Base-by-base conservation (phyloP, 371 early-diverging fungal genomes). In the Circinella minor region DNA sequence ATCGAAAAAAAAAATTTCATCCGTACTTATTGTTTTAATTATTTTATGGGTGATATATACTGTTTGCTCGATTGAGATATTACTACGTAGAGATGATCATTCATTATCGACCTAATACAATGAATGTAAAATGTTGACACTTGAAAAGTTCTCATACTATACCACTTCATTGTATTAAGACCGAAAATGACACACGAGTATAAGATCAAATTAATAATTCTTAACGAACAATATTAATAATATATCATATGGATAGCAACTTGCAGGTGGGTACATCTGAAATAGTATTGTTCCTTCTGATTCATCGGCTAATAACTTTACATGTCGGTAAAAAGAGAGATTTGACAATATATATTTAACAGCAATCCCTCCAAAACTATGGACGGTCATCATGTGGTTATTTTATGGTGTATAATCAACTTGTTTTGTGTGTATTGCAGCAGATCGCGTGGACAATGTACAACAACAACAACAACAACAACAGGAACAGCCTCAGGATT, bases 11-110 rank as follows among this genome's bases (percentile, higher is more conserved):
- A n/a, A n/a, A 6, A 83, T 86, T 3, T 75, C 75, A 3, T 90
- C 94, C 3, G 96, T 98, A 14, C 71, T 94, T 15, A 76, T 98
- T 20, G 79, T 98, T n/a, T n/a, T 36, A 97, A 93, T 4, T 98
- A 98, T 73, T 96, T 96, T 8, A 98, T 98, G 98, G 98, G 98
- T 36, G 98, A 98, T 8, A 82, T 98, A 98, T 8, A 82, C 97
- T 36, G 96, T 98, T 98, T 4, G 96, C 96, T 2, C 80, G 98
- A 18, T 83, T 92, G 0, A 80, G 62, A 88, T 87, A 7, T 75
- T 93, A 67, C 75, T n/a, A n/a, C n/a, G n/a, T n/a, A n/a, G n/a
- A n/a, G n/a, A n/a, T n/a, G n/a, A n/a, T n/a, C n/a, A n/a, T n/a
- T n/a, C n/a, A 88, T 74, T 92, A 93, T 72, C 66, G 74, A 10